phyloP scores from a whole-genome alignment of 257 asterid genomes.

The Solanum piurae region DNA sequence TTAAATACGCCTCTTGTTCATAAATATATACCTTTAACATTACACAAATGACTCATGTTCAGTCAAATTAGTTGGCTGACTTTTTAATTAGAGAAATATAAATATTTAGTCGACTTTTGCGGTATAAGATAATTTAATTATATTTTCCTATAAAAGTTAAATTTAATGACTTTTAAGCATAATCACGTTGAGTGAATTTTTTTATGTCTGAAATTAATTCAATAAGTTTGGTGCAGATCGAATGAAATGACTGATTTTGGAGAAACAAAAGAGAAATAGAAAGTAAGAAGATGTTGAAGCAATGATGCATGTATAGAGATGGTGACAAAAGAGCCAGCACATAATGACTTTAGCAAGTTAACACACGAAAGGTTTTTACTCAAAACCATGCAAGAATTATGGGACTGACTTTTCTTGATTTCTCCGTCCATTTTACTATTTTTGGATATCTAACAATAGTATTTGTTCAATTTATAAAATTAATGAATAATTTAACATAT shows the following conservation, averaged over 20 bases:
- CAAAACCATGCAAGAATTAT: conserved; percentile 16
- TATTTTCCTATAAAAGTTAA: neutral
- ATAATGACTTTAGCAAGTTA: neutral
- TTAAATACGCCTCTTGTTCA: too few species aligned
- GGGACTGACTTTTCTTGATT: neutral
- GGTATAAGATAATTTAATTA: too few species aligned
- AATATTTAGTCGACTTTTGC: too few species aligned
- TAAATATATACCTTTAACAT: too few species aligned
- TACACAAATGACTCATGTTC: too few species aligned
- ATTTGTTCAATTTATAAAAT: too few species aligned
- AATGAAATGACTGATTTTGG: neutral
- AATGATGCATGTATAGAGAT: neutral
- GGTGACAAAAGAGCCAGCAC: neutral
- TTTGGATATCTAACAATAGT: too few species aligned
- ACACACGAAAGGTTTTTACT: neutral
- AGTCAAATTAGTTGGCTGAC: neutral
- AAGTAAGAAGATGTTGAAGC: neutral
- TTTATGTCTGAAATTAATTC: too few species aligned
- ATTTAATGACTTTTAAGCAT: neutral
- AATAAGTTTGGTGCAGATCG: neutral
- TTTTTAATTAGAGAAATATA: too few species aligned
- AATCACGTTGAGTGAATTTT: neutral
- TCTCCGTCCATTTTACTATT: too few species aligned
- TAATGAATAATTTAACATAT: too few species aligned
- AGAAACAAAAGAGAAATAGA: neutral